phyloP scores from a whole-genome alignment of 495 filamentous ascomycete genomes.

The Daldinia caldariorum region DNA sequence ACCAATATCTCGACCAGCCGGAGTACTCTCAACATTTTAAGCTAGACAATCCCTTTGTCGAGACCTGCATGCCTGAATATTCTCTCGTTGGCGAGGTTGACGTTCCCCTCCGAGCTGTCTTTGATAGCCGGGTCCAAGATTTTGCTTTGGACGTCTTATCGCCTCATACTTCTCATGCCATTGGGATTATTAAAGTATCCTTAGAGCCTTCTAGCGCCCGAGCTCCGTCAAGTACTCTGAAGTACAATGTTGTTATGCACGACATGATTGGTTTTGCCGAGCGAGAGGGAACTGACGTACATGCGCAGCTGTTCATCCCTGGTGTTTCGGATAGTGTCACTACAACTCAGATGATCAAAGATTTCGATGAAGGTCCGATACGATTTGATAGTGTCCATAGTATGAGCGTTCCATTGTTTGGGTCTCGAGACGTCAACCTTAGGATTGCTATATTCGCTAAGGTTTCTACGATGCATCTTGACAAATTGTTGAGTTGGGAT shows the following conservation, averaged over 20 bases:
- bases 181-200: conserved; percentile 89
- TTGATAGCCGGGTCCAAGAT: conserved; percentile 94
- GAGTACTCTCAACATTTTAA: conserved; percentile 88
- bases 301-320: conserved; percentile 94
- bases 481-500: conserved; percentile 98
- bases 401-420: conserved; percentile 94
- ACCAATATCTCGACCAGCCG: conserved; percentile 93
- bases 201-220: conserved; percentile 94
- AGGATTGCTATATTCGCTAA: conserved; percentile 94
- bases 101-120: conserved; percentile 91
- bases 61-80: conserved; percentile 88
- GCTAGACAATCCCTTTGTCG: conserved; percentile 85
- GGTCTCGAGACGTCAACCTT: conserved; percentile 75
- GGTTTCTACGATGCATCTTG: conserved; percentile 91
- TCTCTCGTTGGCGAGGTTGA: conserved; percentile 94
- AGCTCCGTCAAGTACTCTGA: conserved; percentile 89
- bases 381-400: conserved; percentile 98
- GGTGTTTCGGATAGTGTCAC: conserved; percentile 92
- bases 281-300: conserved; percentile 93
- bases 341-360: conserved; percentile 92
- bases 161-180: conserved; percentile 87
- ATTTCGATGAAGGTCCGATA: conserved; percentile 94
- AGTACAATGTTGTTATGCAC: conserved; percentile 99
- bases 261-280: conserved; percentile 96
- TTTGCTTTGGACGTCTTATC: conserved; percentile 89